Percentiles rank a stretch among this genome's conserved stretches.
Conservation (phyloP, 345 rosid genomes). For the Citrus maxima region DNA sequence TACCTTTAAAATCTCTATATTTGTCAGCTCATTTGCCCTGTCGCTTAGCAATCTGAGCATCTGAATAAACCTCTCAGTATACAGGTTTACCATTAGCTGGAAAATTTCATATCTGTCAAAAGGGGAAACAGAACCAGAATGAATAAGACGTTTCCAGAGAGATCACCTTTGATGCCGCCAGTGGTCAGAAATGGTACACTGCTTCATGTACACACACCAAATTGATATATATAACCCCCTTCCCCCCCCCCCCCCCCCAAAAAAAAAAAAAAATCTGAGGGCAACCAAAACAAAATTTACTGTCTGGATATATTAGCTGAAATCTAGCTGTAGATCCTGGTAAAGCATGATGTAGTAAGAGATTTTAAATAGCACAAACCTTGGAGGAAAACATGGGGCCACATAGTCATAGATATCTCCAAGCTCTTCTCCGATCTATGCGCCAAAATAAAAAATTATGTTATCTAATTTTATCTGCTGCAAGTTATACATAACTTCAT, state of each 20-base stretch:
- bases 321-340: background rate
- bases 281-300: conserved; percentile 10
- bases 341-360: background rate
- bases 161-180: background rate
- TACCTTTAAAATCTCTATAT: conserved; percentile 98
- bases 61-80: conserved; percentile 98
- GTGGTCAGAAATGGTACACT: background rate
- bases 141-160: background rate
- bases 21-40: conserved; percentile 84
- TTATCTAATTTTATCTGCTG: background rate
- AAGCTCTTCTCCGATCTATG: conserved; percentile 97
- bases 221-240: background rate
- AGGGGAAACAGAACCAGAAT: conserved; percentile 19
- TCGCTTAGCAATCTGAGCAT: conserved; percentile 98
- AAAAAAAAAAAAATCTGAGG: background rate
- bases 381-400: conserved; percentile 99
- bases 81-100: conserved; percentile 98
- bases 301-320: background rate
- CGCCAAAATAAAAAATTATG: conserved; percentile 15
- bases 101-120: conserved; percentile 93
- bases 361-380: conserved; percentile 26
- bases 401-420: conserved; percentile 98
- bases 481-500: background rate
- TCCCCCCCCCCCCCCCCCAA: no score
- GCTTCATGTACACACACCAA: background rate